A percentile compares a stretch with the other conserved stretches of the same genome.
Conservation (phyloP, 148 eudicot genomes). For the Vaccinium myrtillus region DNA sequence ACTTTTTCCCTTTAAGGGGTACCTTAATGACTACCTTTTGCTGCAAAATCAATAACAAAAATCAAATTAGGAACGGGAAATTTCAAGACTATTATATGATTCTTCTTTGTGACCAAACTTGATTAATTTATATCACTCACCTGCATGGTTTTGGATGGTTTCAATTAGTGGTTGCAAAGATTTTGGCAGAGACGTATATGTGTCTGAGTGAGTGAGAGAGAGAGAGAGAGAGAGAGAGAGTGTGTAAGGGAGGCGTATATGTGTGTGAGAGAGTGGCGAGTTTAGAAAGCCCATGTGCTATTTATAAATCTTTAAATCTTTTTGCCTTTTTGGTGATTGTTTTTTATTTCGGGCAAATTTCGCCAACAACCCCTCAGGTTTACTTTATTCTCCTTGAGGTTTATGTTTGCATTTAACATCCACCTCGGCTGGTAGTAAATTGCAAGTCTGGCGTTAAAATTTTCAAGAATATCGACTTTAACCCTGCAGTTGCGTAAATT, state of each 20-base stretch:
- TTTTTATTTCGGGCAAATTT: too few relatives aligned
- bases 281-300: background rate
- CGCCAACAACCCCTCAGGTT: too few relatives aligned
- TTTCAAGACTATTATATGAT: background rate
- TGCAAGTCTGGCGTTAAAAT: background rate
- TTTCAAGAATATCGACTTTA: background rate
- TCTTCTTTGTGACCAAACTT: background rate
- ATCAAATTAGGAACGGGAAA: background rate
- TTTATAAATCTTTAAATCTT: background rate
- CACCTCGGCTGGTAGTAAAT: background rate
- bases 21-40: background rate
- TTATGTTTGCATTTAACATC: background rate
- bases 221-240: slow-evolving; percentile 1
- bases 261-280: background rate
- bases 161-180: background rate
- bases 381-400: too few relatives aligned
- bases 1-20: background rate
- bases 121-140: background rate
- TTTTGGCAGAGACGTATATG: background rate
- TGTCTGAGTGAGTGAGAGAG: too few relatives aligned
- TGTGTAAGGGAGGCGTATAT: too few relatives aligned
- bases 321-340: background rate
- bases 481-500: background rate
- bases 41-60: background rate
- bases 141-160: background rate